Evolutionary conservation across 495 filamentous ascomycete species (phyloP).

Genomic region (Trichoderma reesei): DNA sequence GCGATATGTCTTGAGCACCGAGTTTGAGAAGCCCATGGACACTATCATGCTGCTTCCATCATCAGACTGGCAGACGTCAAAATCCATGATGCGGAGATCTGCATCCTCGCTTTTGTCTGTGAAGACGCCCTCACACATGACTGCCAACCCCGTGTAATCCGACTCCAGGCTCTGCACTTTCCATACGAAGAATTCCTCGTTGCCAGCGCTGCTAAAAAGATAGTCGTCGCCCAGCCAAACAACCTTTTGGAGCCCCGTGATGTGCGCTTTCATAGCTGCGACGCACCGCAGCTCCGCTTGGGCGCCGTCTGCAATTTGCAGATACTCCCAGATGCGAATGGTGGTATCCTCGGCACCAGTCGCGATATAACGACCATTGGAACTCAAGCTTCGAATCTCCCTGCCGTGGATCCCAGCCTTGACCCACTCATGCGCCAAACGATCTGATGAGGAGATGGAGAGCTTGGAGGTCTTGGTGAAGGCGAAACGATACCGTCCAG

Average conservation of each 20-base stretch:
- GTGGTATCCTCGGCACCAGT: constrained; percentile 87
- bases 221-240: constrained; percentile 59
- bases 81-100: constrained; percentile 72
- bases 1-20: constrained; percentile 55
- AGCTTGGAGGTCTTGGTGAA: constrained; percentile 49
- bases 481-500: constrained; percentile 33
- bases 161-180: constrained; percentile 42
- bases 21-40: constrained; percentile 68
- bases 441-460: constrained; percentile 39
- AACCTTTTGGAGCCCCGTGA: constrained; percentile 73
- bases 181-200: constrained; percentile 88
- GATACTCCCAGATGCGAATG: constrained; percentile 57
- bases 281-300: constrained; percentile 38
- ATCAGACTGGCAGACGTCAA: constrained; percentile 35
- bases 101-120: constrained; percentile 47
- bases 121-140: constrained; percentile 53
- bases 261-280: constrained; percentile 62
- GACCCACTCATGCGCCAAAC: constrained; percentile 27
- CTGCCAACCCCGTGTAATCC: constrained; percentile 43
- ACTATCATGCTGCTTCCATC: constrained; percentile 45
- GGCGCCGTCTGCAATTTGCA: neutral
- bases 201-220: constrained; percentile 76
- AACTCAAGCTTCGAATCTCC: constrained; percentile 73
- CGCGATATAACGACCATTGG: constrained; percentile 48
- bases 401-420: constrained; percentile 69